These are phyloP conservation scores for Kurtzmaniella fragi DNA, from an alignment of 805 yeast genomes.

Conservation along the genomic window DNA sequence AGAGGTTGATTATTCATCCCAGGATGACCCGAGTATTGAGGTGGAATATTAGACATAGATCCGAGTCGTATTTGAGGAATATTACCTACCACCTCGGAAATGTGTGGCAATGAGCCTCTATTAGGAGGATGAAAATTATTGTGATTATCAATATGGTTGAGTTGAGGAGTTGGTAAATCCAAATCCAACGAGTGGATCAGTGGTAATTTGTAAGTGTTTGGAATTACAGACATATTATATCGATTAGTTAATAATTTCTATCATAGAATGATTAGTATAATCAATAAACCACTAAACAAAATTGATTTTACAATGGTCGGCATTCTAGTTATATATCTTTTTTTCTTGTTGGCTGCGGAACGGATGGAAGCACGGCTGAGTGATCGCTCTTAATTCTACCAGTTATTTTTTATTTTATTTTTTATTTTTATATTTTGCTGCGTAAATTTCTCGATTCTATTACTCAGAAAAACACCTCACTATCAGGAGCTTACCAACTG, in stretches of 20 bases:
- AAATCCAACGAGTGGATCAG: slow-evolving; percentile 30
- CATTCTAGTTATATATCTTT: too few relatives aligned
- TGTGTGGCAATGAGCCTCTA: background rate
- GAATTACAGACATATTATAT: background rate
- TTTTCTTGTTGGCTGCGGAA: background rate
- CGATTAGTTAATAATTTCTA: too few relatives aligned
- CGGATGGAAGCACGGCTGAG: slow-evolving; percentile 2
- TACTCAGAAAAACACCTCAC: too few relatives aligned
- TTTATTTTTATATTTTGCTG: too few relatives aligned
- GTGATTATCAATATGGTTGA: background rate
- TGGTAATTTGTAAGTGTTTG: slow-evolving; percentile 17
- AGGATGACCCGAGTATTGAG: background rate
- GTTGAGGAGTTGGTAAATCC: slow-evolving; percentile 21
- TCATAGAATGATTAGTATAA: too few relatives aligned
- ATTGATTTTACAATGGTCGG: too few relatives aligned
- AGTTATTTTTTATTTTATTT: too few relatives aligned
- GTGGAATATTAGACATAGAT: background rate
- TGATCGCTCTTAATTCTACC: too few relatives aligned
- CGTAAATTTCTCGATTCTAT: too few relatives aligned
- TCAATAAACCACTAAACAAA: too few relatives aligned
- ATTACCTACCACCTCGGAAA: background rate
- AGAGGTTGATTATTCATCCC: background rate
- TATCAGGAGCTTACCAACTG: too few relatives aligned
- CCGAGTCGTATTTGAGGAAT: background rate
- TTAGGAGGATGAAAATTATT: background rate